A percentile compares a stretch with the other conserved stretches of the same genome.
These are phyloP conservation scores for Euphorbia pulcherrima DNA, from an alignment of 345 rosid genomes.

Conservation along the genomic window DNA sequence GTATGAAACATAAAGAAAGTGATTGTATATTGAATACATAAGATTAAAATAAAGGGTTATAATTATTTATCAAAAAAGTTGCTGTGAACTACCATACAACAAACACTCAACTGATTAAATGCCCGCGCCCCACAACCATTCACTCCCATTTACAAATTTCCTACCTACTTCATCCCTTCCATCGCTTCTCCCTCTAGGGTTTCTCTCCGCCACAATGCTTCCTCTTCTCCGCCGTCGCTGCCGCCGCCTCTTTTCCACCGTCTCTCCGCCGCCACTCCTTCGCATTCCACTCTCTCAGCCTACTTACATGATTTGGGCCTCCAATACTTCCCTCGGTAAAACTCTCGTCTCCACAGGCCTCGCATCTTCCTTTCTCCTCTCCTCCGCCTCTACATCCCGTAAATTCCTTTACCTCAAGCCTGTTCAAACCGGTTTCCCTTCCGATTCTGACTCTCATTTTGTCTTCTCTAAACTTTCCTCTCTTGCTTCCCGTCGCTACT, in stretches of 20 bases:
- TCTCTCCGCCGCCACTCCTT: constrained; percentile 8
- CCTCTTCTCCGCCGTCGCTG: background rate
- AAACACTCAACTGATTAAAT: too few relatives aligned
- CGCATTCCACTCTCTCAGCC: constrained; percentile 61
- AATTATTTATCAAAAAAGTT: too few relatives aligned
- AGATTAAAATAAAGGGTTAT: too few relatives aligned
- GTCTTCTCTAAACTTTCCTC: constrained; percentile 64
- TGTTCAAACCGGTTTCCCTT: constrained; percentile 84
- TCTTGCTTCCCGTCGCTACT: constrained; percentile 45
- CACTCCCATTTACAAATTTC: constrained; percentile 8
- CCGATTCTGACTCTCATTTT: constrained; percentile 82
- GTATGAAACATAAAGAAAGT: too few relatives aligned
- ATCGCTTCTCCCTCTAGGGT: background rate
- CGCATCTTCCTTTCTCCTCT: constrained; percentile 75
- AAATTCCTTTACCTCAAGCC: constrained; percentile 81
- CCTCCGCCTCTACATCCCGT: background rate
- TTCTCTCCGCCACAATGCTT: background rate
- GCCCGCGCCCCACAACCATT: background rate
- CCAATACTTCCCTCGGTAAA: constrained; percentile 92
- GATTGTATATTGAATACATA: too few relatives aligned
- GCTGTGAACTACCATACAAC: too few relatives aligned
- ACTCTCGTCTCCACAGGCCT: constrained; percentile 92
- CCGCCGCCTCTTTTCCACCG: constrained; percentile 13
- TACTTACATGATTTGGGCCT: constrained; percentile 64
- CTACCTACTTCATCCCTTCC: background rate